These are phyloP conservation scores for Eutreptiella sp. DNA, from an alignment of 208 protist genomes.

Conservation along the genomic window DNA sequence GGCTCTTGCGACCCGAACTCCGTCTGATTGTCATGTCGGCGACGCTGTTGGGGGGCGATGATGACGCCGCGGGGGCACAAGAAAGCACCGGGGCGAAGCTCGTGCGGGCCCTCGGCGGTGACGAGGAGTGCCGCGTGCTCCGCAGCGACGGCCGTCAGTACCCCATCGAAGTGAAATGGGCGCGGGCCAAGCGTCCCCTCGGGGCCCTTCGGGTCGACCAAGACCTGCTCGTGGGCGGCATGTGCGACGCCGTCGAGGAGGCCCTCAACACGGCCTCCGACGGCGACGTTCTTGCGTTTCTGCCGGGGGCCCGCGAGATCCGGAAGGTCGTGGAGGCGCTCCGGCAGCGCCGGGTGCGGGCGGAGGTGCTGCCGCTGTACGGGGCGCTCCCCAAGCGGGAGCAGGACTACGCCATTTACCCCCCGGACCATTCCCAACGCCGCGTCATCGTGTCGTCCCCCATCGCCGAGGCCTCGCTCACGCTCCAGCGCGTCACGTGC, in stretches of 20 bases:
- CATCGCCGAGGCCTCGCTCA: conserved; percentile 99
- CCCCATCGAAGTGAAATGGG: no score
- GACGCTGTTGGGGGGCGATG: no score
- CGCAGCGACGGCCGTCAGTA: conserved; percentile 94
- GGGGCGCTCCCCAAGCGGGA: conserved; percentile 58
- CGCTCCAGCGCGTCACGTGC: conserved; percentile 98
- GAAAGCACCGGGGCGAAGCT: no score
- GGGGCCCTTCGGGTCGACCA: no score
- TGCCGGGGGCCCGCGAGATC: conserved; percentile 77
- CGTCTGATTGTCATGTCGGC: conserved; percentile 94
- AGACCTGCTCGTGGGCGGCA: no score
- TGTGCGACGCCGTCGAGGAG: no score
- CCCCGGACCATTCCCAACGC: conserved; percentile 40
- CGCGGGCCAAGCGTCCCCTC: no score
- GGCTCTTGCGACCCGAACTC: conserved; percentile 84
- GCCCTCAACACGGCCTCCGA: no score
- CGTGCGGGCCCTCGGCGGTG: no score
- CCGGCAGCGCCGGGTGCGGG: no score
- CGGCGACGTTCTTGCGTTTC: conserved; percentile 78
- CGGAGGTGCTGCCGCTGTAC: conserved; percentile 62
- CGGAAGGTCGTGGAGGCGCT: conserved; percentile 45
- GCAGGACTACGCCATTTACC: conserved; percentile 63
- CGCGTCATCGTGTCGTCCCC: conserved; percentile 97
- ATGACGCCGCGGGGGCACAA: no score
- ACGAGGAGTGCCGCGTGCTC: no score